Conservation (phyloP, 331 rosid genomes). For the Saraca asoca region DNA sequence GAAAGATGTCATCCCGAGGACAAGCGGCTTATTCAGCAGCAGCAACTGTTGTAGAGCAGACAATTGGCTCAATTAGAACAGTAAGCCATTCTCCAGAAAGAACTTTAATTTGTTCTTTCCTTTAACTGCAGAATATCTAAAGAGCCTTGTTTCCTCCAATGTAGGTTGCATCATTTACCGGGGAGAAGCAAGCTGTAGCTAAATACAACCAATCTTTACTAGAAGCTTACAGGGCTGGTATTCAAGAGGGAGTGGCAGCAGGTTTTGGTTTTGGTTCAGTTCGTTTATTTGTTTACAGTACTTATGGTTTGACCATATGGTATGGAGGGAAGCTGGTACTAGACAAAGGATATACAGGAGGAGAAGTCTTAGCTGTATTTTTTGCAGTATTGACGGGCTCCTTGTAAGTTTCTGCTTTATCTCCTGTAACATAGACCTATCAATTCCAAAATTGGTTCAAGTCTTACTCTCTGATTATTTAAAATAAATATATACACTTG, state of each 20-base stretch:
- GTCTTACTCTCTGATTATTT: not conserved
- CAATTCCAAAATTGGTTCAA: not conserved
- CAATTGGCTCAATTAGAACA: conserved; percentile 75
- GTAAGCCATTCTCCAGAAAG: conserved; percentile 45
- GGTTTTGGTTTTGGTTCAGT: conserved; percentile 68
- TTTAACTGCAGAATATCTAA: conserved; percentile 4
- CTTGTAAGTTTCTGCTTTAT: conserved; percentile 59
- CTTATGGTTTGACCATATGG: conserved; percentile 68
- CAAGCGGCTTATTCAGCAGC: conserved; percentile 78
- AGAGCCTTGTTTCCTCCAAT: conserved; percentile 6
- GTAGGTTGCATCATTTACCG: conserved; percentile 88
- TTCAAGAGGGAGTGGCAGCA: conserved; percentile 66
- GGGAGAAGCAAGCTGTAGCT: conserved; percentile 76
- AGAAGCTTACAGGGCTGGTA: conserved; percentile 65
- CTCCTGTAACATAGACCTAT: not conserved
- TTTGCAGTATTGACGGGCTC: conserved; percentile 66
- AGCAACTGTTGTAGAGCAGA: conserved; percentile 73
- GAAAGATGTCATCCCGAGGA: conserved; percentile 62
- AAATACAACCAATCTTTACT: conserved; percentile 55
- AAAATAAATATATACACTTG: not conserved
- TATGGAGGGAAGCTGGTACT: conserved; percentile 81
- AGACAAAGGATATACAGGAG: conserved; percentile 78
- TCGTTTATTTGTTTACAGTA: conserved; percentile 41
- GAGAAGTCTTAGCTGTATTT: conserved; percentile 59
- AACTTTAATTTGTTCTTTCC: conserved; percentile 16